phyloP scores from a whole-genome alignment of 371 early-diverging fungal species.

The Mucor circinelloides region DNA sequence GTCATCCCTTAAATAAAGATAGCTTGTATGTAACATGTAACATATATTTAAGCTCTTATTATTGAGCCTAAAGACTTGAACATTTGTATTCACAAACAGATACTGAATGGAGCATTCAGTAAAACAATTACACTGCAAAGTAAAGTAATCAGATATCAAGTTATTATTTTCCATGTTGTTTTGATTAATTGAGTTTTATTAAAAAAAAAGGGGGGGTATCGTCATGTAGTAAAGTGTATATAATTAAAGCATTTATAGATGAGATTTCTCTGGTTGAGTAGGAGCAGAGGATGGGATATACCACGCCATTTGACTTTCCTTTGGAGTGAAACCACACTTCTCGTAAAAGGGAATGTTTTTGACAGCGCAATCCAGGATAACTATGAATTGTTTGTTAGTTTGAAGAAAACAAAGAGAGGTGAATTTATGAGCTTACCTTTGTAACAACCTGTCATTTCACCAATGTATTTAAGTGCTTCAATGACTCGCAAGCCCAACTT shows the following conservation, averaged over 20 bases:
- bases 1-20: too few relatives aligned
- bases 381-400: conserved; percentile 9
- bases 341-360: conserved; percentile 59
- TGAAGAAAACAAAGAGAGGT: neutral
- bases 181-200: neutral
- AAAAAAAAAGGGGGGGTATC: neutral
- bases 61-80: too few relatives aligned
- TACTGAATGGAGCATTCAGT: too few relatives aligned
- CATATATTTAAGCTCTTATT: too few relatives aligned
- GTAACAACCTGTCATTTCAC: conserved; percentile 72
- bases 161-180: neutral
- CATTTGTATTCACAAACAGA: too few relatives aligned
- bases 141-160: neutral
- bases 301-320: conserved; percentile 53
- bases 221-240: neutral
- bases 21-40: too few relatives aligned
- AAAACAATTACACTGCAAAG: too few relatives aligned
- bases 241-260: neutral
- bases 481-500: conserved; percentile 78
- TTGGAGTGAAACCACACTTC: conserved; percentile 55
- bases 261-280: neutral
- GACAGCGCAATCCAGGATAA: conserved; percentile 52
- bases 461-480: conserved; percentile 73
- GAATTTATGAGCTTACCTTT: conserved; percentile 29
- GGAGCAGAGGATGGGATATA: neutral